These are phyloP conservation scores for Balamuthia mandrillaris DNA, from an alignment of 208 protist species.

Conservation along the genomic window DNA sequence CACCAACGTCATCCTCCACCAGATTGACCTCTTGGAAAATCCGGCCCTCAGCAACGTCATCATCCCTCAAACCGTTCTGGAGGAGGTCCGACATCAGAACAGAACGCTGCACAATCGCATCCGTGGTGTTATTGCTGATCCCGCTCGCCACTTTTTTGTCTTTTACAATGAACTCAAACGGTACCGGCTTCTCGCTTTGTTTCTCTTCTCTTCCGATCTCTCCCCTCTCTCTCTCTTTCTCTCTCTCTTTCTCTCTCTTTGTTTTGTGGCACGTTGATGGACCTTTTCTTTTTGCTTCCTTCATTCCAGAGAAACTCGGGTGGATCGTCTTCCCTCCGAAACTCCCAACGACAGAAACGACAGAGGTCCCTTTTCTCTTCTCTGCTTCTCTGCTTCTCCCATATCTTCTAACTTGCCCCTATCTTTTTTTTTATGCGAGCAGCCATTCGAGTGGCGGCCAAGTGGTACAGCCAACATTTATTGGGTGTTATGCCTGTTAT, in stretches of 20 bases:
- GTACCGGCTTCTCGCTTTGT: background rate
- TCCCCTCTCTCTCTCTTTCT: background rate
- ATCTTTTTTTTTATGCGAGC: background rate
- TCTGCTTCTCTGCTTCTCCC: background rate
- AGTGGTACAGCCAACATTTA: conserved; percentile 55
- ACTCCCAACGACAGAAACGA: conserved; percentile 73
- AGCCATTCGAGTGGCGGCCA: conserved; percentile 47
- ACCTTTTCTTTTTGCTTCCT: background rate
- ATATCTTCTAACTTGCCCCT: background rate
- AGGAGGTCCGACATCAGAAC: conserved; percentile 60
- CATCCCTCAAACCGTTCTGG: conserved; percentile 65
- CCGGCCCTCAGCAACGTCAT: conserved; percentile 63
- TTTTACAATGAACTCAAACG: conserved; percentile 67
- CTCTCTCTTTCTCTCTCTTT: background rate
- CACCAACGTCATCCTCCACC: conserved; percentile 73
- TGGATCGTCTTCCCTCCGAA: conserved; percentile 50
- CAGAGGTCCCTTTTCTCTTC: conserved; percentile 36
- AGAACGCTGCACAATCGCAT: conserved; percentile 51
- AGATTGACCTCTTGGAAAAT: conserved; percentile 72
- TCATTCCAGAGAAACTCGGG: conserved; percentile 42
- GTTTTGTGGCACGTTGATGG: background rate
- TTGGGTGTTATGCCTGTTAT: background rate
- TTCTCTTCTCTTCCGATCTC: background rate
- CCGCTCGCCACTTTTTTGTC: conserved; percentile 51
- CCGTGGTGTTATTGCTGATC: conserved; percentile 46